Percentiles rank a stretch among this genome's conserved stretches.
Evolutionary conservation across 2,329 filamentous ascomycete genomes (phyloP).

Genomic region (Lasiodiplodia sp.): DNA sequence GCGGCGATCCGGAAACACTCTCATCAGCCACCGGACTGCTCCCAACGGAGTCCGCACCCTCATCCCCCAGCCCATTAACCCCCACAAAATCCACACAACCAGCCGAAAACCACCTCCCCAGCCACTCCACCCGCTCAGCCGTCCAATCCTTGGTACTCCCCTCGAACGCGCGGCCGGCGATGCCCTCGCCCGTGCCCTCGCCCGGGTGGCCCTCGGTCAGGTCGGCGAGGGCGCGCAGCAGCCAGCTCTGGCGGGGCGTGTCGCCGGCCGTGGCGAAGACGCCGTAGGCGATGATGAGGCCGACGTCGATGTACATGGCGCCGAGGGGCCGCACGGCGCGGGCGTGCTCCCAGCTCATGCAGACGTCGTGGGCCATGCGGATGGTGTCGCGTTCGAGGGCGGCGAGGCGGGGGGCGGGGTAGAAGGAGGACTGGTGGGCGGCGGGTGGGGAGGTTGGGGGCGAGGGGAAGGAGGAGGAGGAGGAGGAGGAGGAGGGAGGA

Average conservation of each 20-base stretch:
- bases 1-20: neutral
- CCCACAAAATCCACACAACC: constrained; percentile 14
- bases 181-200: neutral
- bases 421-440: too few relatives aligned
- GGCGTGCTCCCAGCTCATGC: constrained; percentile 24
- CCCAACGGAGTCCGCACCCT: too few relatives aligned
- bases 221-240: constrained; percentile 4
- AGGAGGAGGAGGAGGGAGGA: constrained; percentile 2
- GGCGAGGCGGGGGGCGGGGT: neutral
- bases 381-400: constrained; percentile 6
- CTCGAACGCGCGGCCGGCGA: neutral
- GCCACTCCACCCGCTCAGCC: constrained; percentile 1
- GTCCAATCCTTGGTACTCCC: neutral
- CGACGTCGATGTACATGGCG: constrained; percentile 29
- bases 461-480: neutral
- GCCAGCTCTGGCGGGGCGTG: neutral
- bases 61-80: neutral
- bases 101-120: constrained; percentile 16
- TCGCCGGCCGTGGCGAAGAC: neutral
- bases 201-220: constrained; percentile 3
- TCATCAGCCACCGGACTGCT: neutral
- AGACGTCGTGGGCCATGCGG: neutral
- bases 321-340: constrained; percentile 15
- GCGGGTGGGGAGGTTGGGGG: too few relatives aligned
- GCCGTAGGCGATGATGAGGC: constrained; percentile 23